Evolutionary conservation across 2,329 filamentous ascomycete genomes (phyloP).

Genomic region (Colletotrichum phormii): DNA sequence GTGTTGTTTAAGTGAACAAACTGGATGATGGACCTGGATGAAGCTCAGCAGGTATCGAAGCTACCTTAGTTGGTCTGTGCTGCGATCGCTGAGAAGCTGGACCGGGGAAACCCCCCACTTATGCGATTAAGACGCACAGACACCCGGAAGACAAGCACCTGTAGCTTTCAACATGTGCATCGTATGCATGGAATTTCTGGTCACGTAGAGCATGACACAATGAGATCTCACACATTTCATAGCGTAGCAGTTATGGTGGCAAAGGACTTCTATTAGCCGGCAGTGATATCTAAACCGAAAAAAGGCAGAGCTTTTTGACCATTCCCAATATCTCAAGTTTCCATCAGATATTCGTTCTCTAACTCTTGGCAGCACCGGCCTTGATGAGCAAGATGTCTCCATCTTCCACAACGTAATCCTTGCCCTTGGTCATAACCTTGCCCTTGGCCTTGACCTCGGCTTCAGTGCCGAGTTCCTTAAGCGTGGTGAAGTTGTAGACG

Average conservation of each 20-base stretch:
- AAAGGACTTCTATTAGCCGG: constrained; percentile 33
- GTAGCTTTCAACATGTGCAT: neutral
- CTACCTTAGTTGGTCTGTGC: constrained; percentile 12
- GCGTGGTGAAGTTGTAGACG: constrained; percentile 86
- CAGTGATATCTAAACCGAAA: constrained; percentile 35
- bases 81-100: neutral
- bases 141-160: neutral
- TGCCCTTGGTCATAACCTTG: constrained; percentile 98
- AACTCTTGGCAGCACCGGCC: constrained; percentile 83
- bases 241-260: neutral
- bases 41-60: neutral
- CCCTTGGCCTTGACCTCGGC: constrained; percentile 89
- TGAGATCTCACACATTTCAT: neutral
- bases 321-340: constrained; percentile 35
- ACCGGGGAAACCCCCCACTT: neutral
- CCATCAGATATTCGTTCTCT: constrained; percentile 42
- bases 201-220: too few species aligned
- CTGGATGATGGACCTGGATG: neutral
- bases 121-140: neutral
- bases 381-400: constrained; percentile 90
- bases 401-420: constrained; percentile 92
- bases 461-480: constrained; percentile 93
- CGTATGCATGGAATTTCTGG: neutral
- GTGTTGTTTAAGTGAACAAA: constrained; percentile 1
- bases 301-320: constrained; percentile 37